Evolutionary conservation across 169 alveolate species (phyloP).

Genomic region (Cystoisospora suis): DNA sequence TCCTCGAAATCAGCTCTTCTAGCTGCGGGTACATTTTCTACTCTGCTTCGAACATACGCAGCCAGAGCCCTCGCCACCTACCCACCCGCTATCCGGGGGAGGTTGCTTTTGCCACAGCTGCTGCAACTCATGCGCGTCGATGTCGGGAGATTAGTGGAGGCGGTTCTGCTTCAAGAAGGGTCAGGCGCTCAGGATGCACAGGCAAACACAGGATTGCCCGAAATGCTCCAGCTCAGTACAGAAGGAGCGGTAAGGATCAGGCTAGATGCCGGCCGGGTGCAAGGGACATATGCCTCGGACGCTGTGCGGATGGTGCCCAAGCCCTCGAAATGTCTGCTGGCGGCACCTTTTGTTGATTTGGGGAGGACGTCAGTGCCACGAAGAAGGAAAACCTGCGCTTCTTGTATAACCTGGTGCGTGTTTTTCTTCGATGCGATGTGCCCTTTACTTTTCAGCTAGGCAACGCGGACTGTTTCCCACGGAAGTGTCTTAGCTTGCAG

Average conservation of each 20-base stretch:
- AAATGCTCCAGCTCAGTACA: not conserved
- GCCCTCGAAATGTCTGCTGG: too few species aligned
- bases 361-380: too few species aligned
- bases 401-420: too few species aligned
- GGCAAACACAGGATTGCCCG: not conserved
- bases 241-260: not conserved
- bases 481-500: not conserved
- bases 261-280: not conserved
- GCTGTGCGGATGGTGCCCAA: too few species aligned
- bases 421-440: too few species aligned
- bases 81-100: not conserved
- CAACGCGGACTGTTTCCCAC: not conserved
- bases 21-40: not conserved
- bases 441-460: not conserved
- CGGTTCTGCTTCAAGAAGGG: not conserved
- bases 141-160: slow-evolving; percentile 1
- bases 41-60: not conserved
- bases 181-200: not conserved
- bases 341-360: too few species aligned
- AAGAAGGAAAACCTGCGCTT: too few species aligned
- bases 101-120: slow-evolving; percentile 16
- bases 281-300: not conserved
- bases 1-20: not conserved
- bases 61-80: not conserved
- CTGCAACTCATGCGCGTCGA: slow-evolving; percentile 21